A percentile compares a stretch with the other conserved stretches of the same genome.
These are phyloP conservation scores for Aspergillus egyptiacus DNA, from an alignment of 495 filamentous ascomycete genomes.

Conservation along the genomic window DNA sequence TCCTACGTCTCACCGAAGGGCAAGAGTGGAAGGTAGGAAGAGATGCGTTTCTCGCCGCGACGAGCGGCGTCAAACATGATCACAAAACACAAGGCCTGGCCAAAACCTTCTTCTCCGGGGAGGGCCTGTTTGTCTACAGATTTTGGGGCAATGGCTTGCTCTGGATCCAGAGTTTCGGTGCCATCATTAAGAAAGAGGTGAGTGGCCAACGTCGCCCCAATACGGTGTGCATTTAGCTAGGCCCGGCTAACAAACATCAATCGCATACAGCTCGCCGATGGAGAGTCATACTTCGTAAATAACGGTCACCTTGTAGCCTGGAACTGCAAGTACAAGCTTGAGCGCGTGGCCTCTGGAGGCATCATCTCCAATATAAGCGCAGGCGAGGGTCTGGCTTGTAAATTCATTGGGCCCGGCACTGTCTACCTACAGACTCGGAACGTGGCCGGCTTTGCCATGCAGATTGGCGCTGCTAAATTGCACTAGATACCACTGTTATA, in stretches of 20 bases:
- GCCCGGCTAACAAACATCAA: neutral
- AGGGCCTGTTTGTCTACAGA: constrained; percentile 88
- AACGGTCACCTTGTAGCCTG: constrained; percentile 96
- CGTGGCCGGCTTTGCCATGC: constrained; percentile 51
- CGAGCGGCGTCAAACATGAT: constrained; percentile 72
- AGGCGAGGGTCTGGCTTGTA: constrained; percentile 87
- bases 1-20: constrained; percentile 60
- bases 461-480: constrained; percentile 19
- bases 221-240: no score
- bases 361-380: constrained; percentile 73
- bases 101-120: constrained; percentile 90
- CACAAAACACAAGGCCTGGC: constrained; percentile 82
- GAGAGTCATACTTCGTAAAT: constrained; percentile 85
- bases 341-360: constrained; percentile 83
- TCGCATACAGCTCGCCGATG: constrained; percentile 55
- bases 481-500: neutral
- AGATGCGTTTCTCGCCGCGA: constrained; percentile 73
- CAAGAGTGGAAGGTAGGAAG: constrained; percentile 74
- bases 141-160: constrained; percentile 72
- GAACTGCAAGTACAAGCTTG: constrained; percentile 87
- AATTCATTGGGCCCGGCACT: constrained; percentile 86
- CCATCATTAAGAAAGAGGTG: constrained; percentile 93
- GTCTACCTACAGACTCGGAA: constrained; percentile 95
- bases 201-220: neutral
- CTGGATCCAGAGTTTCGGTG: constrained; percentile 89